Conservation (phyloP, 2,329 filamentous ascomycete species). For the Paramyrothecium roridum region DNA sequence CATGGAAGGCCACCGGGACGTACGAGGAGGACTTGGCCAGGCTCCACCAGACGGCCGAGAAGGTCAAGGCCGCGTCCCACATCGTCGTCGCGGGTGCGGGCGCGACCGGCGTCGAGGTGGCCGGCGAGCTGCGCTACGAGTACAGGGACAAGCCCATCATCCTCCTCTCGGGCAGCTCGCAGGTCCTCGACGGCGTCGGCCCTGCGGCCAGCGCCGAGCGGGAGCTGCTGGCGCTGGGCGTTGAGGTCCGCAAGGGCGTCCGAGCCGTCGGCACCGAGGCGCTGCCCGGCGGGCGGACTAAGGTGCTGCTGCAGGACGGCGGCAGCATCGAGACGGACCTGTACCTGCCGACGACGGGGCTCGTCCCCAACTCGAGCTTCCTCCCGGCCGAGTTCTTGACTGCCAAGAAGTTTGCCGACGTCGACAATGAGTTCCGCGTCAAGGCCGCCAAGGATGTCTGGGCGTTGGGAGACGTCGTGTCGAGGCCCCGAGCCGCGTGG, state of each 20-base stretch:
- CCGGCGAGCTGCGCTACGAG: conserved; percentile 51
- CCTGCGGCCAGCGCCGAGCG: conserved; percentile 36
- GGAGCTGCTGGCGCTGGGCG: conserved; percentile 52
- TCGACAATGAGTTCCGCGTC: conserved; percentile 50
- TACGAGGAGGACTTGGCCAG: conserved; percentile 39
- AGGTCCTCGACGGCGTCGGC: conserved; percentile 42
- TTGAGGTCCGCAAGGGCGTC: conserved; percentile 41
- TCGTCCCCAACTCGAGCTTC: conserved; percentile 53
- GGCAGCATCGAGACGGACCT: conserved; percentile 49
- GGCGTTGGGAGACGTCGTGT: conserved; percentile 52
- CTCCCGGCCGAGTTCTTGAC: conserved; percentile 42
- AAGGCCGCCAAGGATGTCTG: conserved; percentile 42
- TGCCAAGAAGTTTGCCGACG: conserved; percentile 39
- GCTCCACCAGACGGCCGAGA: conserved; percentile 37
- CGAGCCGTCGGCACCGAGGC: conserved; percentile 33
- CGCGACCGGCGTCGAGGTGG: conserved; percentile 52
- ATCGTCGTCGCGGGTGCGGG: conserved; percentile 57
- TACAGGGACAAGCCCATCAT: conserved; percentile 48
- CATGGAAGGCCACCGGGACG: conserved; percentile 50
- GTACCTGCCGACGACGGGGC: conserved; percentile 55
- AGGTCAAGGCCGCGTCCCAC: conserved; percentile 42
- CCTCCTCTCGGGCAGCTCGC: conserved; percentile 38
- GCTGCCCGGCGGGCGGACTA: conserved; percentile 40
- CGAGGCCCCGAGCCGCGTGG: conserved; percentile 51
- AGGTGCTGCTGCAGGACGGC: conserved; percentile 43